Conservation (phyloP, 495 filamentous ascomycete genomes). For the Rostrohypoxylon terebratum region DNA sequence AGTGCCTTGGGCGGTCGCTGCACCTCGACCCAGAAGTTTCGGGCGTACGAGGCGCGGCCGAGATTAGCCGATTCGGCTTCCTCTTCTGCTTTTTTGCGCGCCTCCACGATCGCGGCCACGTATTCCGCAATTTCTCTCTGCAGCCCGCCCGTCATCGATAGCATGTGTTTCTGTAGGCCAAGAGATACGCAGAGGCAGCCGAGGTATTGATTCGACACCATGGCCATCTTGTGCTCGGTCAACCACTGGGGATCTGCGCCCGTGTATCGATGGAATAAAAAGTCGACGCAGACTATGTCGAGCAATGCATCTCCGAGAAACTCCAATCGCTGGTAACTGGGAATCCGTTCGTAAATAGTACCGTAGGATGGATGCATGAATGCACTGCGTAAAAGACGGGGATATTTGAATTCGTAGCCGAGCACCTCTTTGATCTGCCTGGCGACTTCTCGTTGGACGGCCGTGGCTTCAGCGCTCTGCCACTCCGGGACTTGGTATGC, state of each 20-base stretch:
- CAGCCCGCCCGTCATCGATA: conserved; percentile 68
- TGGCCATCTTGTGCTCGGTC: conserved; percentile 99
- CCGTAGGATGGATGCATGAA: conserved; percentile 88
- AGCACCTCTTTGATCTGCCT: conserved; percentile 72
- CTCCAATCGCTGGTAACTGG: conserved; percentile 91
- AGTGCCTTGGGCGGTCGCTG: conserved; percentile 85
- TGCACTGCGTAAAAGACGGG: conserved; percentile 81
- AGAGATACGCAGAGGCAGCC: conserved; percentile 82
- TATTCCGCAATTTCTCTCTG: conserved; percentile 76
- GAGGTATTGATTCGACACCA: conserved; percentile 97
- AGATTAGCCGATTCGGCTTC: conserved; percentile 49
- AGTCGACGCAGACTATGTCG: conserved; percentile 86
- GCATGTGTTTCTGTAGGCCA: conserved; percentile 79
- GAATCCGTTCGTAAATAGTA: conserved; percentile 77
- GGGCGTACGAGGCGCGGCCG: conserved; percentile 60
- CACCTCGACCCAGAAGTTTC: conserved; percentile 81
- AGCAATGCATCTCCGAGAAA: conserved; percentile 92
- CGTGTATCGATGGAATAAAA: conserved; percentile 80
- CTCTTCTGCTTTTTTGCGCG: conserved; percentile 59
- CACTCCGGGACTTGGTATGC: conserved; percentile 79
- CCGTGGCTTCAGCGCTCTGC: conserved; percentile 69
- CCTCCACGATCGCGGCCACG: conserved; percentile 72
- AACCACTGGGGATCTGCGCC: conserved; percentile 93
- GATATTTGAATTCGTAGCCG: conserved; percentile 83
- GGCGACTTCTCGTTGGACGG: conserved; percentile 74